Percentiles rank a stretch among this genome's conserved stretches.
Evolutionary conservation across 148 eudicot species (phyloP).

Genomic region (Heliamphora exappendiculata): DNA sequence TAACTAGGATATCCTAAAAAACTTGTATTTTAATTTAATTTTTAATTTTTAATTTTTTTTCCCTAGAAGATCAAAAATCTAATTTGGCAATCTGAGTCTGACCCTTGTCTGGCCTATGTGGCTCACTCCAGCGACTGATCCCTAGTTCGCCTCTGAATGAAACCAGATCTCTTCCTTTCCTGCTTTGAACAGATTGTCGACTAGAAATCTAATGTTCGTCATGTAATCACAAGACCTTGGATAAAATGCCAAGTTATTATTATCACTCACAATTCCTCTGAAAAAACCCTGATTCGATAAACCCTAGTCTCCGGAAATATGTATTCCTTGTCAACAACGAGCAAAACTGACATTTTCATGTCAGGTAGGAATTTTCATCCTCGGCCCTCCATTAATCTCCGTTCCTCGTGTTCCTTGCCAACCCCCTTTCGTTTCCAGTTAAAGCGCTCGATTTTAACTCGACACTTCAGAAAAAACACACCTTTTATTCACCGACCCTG

Average conservation of each 20-base stretch:
- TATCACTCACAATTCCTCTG: neutral
- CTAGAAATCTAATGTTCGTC: neutral
- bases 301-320: slow-evolving; percentile 16
- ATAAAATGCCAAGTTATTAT: neutral
- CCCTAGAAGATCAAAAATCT: no score
- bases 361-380: slow-evolving; percentile 35
- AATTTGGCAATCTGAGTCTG: no score
- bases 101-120: no score
- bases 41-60: no score
- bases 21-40: no score
- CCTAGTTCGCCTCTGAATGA: no score
- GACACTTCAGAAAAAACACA: slow-evolving; percentile 1
- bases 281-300: slow-evolving; percentile 4
- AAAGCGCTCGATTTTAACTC: slow-evolving; percentile 2
- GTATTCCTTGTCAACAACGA: slow-evolving; percentile 20
- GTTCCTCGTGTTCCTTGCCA: slow-evolving; percentile 13
- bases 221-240: neutral
- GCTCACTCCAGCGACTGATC: no score
- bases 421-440: slow-evolving; percentile 19
- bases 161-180: neutral
- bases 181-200: neutral
- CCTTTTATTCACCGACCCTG: slow-evolving; percentile 16
- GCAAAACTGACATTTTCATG: slow-evolving; percentile 14
- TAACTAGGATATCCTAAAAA: no score
- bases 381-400: slow-evolving; percentile 11